Base-by-base conservation (phyloP, 1,139 yeast genomes). In the Kluyveromyces sp. region DNA sequence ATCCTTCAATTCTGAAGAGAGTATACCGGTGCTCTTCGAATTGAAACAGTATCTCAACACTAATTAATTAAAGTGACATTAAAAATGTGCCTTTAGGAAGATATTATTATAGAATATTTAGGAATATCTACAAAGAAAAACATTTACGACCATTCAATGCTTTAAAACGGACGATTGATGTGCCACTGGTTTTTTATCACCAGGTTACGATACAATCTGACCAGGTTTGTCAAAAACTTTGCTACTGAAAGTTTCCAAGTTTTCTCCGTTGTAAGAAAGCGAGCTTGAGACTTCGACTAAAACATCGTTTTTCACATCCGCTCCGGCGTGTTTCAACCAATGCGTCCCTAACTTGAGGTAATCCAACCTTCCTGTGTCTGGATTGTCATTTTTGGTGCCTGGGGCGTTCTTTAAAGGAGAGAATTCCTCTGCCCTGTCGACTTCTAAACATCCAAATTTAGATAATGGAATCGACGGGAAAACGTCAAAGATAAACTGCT, bases 401-500 rank as follows among this genome's bases (percentile, higher is more conserved):
- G 84, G 79, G 1, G 88, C 95, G 63, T 94, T 94, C 61, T 94
- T 94, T 63, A 94, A 75, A 2, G 98, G 98, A 17, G 96, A 83
- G 58, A 94, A 94, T 63, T 94, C 98, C 46, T 80, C 80, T 3
- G 68, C 52, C 62, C 99, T 78, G 36, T 78, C 83, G 25, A 94
- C 98, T 67, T 94, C 98, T 50, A 94, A 72, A 60, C 95, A 86
- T 1, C 96, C 98, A 63, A 94, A 94, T 55, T 77, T 77, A n/a
- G 65, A 61, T 52, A 88, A 64, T 19, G 77, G 75, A 37, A 94
- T 81, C 32, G 81, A 75, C 41, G 94, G 89, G 68, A 92, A 94
- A 34, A 94, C 95, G 62, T 94, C 99, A 69, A 94, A 94, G 45
- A 94, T 94, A 58, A 94, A 94, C 64, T 92, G 98, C 64, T 94